A percentile compares a stretch with the other conserved stretches of the same genome.
Evolutionary conservation across 495 filamentous ascomycete genomes (phyloP).

Genomic region (Penicillium angulare): DNA sequence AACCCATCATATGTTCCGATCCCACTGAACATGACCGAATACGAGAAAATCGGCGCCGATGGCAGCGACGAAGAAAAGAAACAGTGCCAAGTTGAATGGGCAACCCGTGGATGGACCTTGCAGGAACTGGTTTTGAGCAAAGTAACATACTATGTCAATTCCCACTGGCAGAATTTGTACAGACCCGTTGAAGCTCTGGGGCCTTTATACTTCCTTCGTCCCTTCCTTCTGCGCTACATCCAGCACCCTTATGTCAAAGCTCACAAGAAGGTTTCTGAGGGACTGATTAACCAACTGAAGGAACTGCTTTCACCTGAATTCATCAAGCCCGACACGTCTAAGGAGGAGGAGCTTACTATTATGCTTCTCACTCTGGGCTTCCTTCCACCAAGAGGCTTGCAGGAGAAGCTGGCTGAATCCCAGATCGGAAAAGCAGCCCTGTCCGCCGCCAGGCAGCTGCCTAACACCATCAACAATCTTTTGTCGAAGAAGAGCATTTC

Average conservation of each 20-base stretch:
- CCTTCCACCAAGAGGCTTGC: not conserved
- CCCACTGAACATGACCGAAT: slow-evolving; percentile 3
- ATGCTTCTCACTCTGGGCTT: slow-evolving; percentile 2
- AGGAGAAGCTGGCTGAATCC: not conserved
- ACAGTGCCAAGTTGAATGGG: slow-evolving; percentile 28
- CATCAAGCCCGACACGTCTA: not conserved
- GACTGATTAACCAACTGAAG: not conserved
- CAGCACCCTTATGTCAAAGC: slow-evolving; percentile 9
- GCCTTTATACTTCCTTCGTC: slow-evolving; percentile 37
- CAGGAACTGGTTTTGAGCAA: slow-evolving; percentile 51
- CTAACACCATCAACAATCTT: not conserved
- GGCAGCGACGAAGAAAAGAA: not conserved
- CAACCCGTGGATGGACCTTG: slow-evolving; percentile 46
- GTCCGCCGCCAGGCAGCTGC: not conserved
- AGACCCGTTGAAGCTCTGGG: slow-evolving; percentile 39
- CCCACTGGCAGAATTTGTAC: slow-evolving; percentile 30
- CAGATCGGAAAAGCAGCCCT: slow-evolving; percentile 8
- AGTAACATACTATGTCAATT: slow-evolving; percentile 44
- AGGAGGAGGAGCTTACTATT: not conserved
- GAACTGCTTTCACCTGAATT: not conserved
- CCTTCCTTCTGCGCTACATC: slow-evolving; percentile 34
- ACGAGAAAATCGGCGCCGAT: not conserved
- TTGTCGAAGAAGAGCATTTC: not conserved
- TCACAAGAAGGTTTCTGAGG: not conserved
- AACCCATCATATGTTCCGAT: not conserved